Evolutionary conservation across 192 early-diverging fungal genomes (phyloP), one percentile per base, ranked within the genome.

Genomic region (Mortierella claussenii): DNA sequence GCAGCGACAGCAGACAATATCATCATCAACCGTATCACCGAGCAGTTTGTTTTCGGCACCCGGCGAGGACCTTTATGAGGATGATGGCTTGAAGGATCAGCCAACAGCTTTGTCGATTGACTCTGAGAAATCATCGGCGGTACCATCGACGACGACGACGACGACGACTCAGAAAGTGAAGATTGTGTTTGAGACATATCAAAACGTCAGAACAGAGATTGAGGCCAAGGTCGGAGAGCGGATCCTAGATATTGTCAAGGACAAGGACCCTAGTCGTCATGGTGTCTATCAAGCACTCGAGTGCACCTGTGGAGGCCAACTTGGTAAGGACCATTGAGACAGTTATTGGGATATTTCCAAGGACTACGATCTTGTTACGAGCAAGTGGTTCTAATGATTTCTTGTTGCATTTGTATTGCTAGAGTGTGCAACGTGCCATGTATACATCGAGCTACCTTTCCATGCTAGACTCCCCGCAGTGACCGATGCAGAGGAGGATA

Each of bases 401-500:
- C 37, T 40, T 7, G 13, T 10, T 40, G 37, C 37, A 13, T 40
- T 40, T 13, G 37, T 10, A 40, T 40, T 11, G 7, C 13, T 83
- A 70, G 87, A 89, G 57, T 89, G 87, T 56, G 87, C 87, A 2
- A 87, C 87, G 2, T 89, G 87, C 50, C 87, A 89, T 76, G 80
- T 89, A 7, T 80, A 83, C 55, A 85, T 87, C 27, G 84, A 85
- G 31, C 59, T 69, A 11, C 61, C 67, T 12, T 84, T 68, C 45
- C 61, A 45, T 9, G 60, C 75, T 15, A 64, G 74, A 33, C 61
- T 89, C 10, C 73, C 83, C 15, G 44, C 55, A 12, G 55, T 82
- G 2, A 67, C 81, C 2, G 87, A 89, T 33, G 81, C 76, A 27
- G 85, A 87, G 60, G 84, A 86, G 66, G 87, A 87, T 57, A 89